Conservation (phyloP, 2,329 filamentous ascomycete species). For the Talaromyces sp. region DNA sequence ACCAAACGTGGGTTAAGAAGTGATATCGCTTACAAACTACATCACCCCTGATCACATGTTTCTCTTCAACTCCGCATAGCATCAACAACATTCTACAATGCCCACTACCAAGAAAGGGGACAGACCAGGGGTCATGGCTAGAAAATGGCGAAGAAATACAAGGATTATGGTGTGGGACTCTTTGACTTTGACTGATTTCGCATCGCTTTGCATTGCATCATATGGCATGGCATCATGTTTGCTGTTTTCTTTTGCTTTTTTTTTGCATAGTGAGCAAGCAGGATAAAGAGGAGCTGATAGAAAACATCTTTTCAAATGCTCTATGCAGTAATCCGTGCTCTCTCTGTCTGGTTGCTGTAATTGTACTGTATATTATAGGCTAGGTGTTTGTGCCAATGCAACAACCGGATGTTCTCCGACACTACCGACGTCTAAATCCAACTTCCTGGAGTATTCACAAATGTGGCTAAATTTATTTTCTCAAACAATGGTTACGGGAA, state of each 20-base stretch:
- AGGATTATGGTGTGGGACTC: background rate
- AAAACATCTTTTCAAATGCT: constrained; percentile 7
- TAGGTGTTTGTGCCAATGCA: constrained; percentile 5
- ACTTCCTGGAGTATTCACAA: background rate
- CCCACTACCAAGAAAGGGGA: background rate
- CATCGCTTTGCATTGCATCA: constrained; percentile 8
- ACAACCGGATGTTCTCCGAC: background rate
- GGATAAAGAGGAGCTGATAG: constrained; percentile 11
- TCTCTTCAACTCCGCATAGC: background rate
- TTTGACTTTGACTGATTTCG: constrained; percentile 3
- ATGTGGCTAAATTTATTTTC: background rate
- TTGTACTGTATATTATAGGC: constrained; percentile 15
- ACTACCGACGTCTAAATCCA: background rate
- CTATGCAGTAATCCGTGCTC: constrained; percentile 2
- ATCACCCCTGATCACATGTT: background rate
- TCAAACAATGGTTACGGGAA: background rate
- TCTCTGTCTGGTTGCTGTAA: constrained; percentile 4
- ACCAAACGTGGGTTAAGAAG: background rate
- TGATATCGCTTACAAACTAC: background rate
- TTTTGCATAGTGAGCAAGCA: constrained; percentile 12
- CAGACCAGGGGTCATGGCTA: constrained; percentile 1
- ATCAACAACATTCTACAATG: background rate
- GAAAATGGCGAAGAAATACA: background rate
- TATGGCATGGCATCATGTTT: constrained; percentile 8
- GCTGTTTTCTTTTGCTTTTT: background rate